Base-by-base conservation (phyloP, 495 filamentous ascomycete genomes). In the Podospora australis region DNA sequence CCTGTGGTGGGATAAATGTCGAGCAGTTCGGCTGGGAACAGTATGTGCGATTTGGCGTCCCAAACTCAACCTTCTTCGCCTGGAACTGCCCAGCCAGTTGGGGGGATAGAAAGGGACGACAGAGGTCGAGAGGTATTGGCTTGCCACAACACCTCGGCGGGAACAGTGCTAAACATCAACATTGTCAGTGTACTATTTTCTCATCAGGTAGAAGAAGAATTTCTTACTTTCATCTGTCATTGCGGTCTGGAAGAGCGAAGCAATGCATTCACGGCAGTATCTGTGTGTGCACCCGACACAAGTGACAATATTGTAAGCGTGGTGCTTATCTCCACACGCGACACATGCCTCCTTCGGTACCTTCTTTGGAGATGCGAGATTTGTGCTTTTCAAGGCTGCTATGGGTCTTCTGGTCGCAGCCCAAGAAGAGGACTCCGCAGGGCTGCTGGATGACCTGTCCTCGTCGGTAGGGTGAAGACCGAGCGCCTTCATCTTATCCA, bases 61-160 rank as follows among this genome's bases (percentile, higher is more conserved):
- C 58, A 28, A 70, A 69, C 47, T 82, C 78, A 1, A 66, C 4
- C 23, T 61, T 57, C 52, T 73, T 80, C 14, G 57, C 48, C 7
- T 53, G 46, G 45, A 71, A 78, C 8, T 53, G 24, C 0, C 60
- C 32, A 0, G 64, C 25, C 0, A 75, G 35, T 1, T 63, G 54
- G 0, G 38, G 4, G 0, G 50, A 39, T 3, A 81, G 57, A 41
- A 69, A 59, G 6, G 50, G 17, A 1, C 61, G 54, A 28, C 52
- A 67, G 1, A 26, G 25, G 5, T 59, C 56, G 34, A 74, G 42
- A 5, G 67, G 49, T 16, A 82, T 71, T 0, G 49, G 19, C 25
- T 72, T 44, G 29, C 56, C 47, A 44, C 75, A 80, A 55, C 78
- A 81, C 16, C 70, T 65, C 6, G 78, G 76, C 1, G 78, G 78